Evolutionary conservation across 257 asterid genomes (phyloP), one percentile per base, ranked within the genome.

Genomic region (Plantago elongata): DNA sequence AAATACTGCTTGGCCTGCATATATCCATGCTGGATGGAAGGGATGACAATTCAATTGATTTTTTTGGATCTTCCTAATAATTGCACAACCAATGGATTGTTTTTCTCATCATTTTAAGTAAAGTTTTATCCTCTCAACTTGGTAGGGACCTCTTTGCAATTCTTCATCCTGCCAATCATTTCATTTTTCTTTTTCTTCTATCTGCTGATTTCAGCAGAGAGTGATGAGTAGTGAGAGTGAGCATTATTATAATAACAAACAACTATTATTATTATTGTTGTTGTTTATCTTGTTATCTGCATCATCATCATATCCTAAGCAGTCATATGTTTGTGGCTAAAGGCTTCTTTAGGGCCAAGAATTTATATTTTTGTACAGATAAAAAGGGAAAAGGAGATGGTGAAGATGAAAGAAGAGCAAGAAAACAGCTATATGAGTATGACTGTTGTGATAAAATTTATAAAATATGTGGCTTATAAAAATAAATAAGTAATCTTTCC

Each of bases 141-240:
- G 17, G 58, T 52, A 52, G 59, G 59, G 59, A 27, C 58, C 27
- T 51, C 14, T 34, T 22, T 34, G 1, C 22, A 51, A n/a, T 51
- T 51, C 29, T 30, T 54, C 9, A 27, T 54, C 14, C 40, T 17
- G 14, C 58, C 58, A 52, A 11, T 13, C 15, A 18, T 52, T 52
- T 52, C 2, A 2, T 18, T 34, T 34, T 34, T 7, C 5, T 34
- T 34, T 34, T 34, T 34, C 4, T 34, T 34, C 5, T 34, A 7
- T 54, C 43, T 54, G 59, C 59, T 54, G 42, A 54, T 18, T 18
- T 54, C 59, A 54, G 59, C 59, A 54, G 34, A 54, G 42, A 54
- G 40, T 18, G 58, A 54, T 34, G 40, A 34, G 40, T 34, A n/a
- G 27, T 1, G 40, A 34, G 40, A 34, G 40, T 34, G 40, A 34